These are phyloP conservation scores for Pisolithus tinctorius DNA, from an alignment of 768 basidiomycete species.

Conservation along the genomic window DNA sequence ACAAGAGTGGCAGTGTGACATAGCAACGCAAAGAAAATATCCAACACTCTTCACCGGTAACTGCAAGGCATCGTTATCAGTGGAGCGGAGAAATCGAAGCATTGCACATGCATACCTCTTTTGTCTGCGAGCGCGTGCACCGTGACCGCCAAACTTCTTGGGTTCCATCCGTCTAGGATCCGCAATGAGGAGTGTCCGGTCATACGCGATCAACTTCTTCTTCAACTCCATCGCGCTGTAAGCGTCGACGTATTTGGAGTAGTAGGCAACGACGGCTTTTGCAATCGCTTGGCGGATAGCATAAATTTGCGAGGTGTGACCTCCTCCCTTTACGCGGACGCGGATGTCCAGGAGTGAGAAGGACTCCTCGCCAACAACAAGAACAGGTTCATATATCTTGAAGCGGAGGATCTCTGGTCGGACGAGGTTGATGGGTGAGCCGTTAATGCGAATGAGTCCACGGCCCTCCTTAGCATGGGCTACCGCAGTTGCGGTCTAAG, in stretches of 20 bases:
- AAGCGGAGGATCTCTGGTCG: slow-evolving; percentile 94
- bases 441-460: slow-evolving; percentile 94
- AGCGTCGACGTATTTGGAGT: slow-evolving; percentile 98
- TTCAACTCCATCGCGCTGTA: slow-evolving; percentile 96
- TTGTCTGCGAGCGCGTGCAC: slow-evolving; percentile 97
- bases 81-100: slow-evolving; percentile 2
- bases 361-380: slow-evolving; percentile 86
- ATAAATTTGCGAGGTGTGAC: slow-evolving; percentile 98
- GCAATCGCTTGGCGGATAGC: slow-evolving; percentile 98
- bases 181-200: slow-evolving; percentile 83
- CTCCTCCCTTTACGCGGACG: slow-evolving; percentile 97
- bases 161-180: slow-evolving; percentile 98
- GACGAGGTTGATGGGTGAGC: slow-evolving; percentile 92
- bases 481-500: slow-evolving; percentile 94
- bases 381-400: slow-evolving; percentile 97
- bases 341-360: slow-evolving; percentile 90
- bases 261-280: slow-evolving; percentile 96
- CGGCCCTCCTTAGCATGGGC: slow-evolving; percentile 95
- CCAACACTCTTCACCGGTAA: slow-evolving; percentile 52
- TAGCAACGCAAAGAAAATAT: slow-evolving; percentile 33
- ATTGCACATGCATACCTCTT: slow-evolving; percentile 59
- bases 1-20: slow-evolving; percentile 34
- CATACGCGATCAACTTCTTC: slow-evolving; percentile 96
- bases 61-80: slow-evolving; percentile 30
- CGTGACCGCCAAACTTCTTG: slow-evolving; percentile 98